phyloP scores from a whole-genome alignment of 345 rosid species.

The Conringia planisiliqua region DNA sequence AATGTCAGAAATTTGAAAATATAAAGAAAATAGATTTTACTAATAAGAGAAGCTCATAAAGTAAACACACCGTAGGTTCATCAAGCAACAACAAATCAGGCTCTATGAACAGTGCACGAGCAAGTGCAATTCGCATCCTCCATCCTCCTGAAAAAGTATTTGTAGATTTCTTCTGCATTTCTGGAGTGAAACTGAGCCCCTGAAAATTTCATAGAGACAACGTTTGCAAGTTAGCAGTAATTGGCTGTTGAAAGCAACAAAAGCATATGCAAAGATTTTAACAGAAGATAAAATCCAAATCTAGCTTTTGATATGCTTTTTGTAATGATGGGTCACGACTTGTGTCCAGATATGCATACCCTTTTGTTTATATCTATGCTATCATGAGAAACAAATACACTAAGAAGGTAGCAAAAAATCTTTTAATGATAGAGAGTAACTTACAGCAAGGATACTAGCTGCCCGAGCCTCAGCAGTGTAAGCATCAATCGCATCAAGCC shows the following conservation, averaged over 20 bases:
- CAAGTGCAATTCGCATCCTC: conserved; percentile 99
- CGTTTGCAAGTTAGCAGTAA: not conserved
- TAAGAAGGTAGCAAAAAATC: not conserved
- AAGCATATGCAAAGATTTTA: not conserved
- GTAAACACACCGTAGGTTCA: conserved; percentile 81
- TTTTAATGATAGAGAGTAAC: conserved; percentile 22
- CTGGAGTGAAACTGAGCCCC: conserved; percentile 97
- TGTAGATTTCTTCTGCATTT: conserved; percentile 83
- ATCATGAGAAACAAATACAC: not conserved
- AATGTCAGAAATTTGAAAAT: conserved; percentile 5
- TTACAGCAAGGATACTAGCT: conserved; percentile 93
- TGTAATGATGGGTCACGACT: conserved; percentile 12
- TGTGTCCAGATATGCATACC: conserved; percentile 8
- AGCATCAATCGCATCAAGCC: conserved; percentile 91
- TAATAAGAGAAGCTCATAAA: not conserved
- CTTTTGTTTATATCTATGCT: not conserved
- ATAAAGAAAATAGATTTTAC: not conserved
- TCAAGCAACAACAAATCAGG: conserved; percentile 96
- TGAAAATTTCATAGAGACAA: conserved; percentile 38
- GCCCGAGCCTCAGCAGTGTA: conserved; percentile 94
- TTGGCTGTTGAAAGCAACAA: conserved; percentile 14
- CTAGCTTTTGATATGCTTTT: not conserved
- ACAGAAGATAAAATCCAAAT: conserved; percentile 8
- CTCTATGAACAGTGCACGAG: conserved; percentile 90
- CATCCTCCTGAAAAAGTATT: conserved; percentile 97